phyloP scores from a whole-genome alignment of 2,329 filamentous ascomycete genomes.

The Aspergillus niger region DNA sequence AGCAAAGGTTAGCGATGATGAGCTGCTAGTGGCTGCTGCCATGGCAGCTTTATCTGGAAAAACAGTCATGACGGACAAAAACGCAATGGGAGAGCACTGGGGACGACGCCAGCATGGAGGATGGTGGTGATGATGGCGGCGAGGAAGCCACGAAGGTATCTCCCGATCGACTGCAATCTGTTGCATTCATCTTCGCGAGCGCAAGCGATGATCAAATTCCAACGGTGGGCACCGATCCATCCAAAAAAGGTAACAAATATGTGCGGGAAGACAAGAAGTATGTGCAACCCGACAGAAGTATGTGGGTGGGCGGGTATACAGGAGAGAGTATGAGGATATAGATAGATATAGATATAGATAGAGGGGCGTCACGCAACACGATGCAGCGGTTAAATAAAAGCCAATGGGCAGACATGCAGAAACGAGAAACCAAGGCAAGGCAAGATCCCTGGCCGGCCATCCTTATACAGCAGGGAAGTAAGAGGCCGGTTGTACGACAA shows the following conservation, averaged over 20 bases:
- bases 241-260: background rate
- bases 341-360: background rate
- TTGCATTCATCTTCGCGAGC: background rate
- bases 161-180: background rate
- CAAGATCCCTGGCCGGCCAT: constrained; percentile 3
- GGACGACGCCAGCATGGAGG: constrained; percentile 19
- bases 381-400: background rate
- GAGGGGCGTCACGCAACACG: background rate
- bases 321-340: background rate
- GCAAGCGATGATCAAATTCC: constrained; percentile 1
- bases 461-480: constrained; percentile 1
- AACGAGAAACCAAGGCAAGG: background rate
- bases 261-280: background rate
- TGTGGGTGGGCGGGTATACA: background rate
- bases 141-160: constrained; percentile 25
- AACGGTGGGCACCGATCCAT: background rate
- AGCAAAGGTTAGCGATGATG: constrained; percentile 68
- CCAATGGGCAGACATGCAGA: background rate
- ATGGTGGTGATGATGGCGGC: too few species aligned
- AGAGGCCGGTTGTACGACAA: background rate
- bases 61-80: constrained; percentile 34
- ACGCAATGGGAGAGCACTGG: constrained; percentile 32
- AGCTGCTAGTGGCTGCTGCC: constrained; percentile 19
- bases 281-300: background rate
- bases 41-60: constrained; percentile 26